These are phyloP conservation scores for Alternaria rosae DNA, from an alignment of 2,329 filamentous ascomycete genomes.

Conservation along the genomic window DNA sequence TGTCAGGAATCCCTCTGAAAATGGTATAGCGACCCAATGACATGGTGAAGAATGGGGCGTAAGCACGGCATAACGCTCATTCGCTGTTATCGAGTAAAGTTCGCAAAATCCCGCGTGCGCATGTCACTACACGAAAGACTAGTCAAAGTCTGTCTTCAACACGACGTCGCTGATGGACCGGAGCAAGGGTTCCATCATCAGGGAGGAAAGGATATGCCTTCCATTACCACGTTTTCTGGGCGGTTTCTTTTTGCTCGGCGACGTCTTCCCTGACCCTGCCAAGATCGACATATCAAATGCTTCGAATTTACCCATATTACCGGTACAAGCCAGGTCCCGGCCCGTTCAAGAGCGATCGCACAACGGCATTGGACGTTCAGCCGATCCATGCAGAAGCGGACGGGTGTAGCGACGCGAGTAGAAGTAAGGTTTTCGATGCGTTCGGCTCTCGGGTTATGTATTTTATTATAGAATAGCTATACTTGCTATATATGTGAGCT, in stretches of 20 bases:
- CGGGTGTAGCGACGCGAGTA: conserved; percentile 1
- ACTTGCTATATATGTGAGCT: background rate
- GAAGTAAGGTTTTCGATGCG: background rate
- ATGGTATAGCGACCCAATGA: background rate
- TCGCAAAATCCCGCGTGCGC: background rate
- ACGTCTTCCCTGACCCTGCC: background rate
- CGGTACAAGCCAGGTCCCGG: conserved; percentile 4
- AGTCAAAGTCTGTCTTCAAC: background rate
- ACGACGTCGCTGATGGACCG: conserved; percentile 6
- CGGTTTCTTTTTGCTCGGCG: background rate
- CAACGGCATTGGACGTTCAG: background rate
- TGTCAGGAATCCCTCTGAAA: background rate
- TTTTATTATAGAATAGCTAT: background rate
- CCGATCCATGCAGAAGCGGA: background rate
- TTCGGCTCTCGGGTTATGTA: background rate
- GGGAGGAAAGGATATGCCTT: background rate
- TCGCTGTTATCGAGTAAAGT: background rate
- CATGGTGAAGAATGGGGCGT: conserved; percentile 3
- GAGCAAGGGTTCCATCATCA: background rate
- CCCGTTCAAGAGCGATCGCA: conserved; percentile 5
- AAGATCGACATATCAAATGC: conserved; percentile 14
- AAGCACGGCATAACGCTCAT: conserved; percentile 13
- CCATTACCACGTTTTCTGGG: conserved; percentile 10
- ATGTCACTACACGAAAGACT: background rate
- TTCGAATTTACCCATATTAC: conserved; percentile 19